These are phyloP conservation scores for Trametes versicolor DNA, from an alignment of 1,284 basidiomycete species.

Conservation along the genomic window DNA sequence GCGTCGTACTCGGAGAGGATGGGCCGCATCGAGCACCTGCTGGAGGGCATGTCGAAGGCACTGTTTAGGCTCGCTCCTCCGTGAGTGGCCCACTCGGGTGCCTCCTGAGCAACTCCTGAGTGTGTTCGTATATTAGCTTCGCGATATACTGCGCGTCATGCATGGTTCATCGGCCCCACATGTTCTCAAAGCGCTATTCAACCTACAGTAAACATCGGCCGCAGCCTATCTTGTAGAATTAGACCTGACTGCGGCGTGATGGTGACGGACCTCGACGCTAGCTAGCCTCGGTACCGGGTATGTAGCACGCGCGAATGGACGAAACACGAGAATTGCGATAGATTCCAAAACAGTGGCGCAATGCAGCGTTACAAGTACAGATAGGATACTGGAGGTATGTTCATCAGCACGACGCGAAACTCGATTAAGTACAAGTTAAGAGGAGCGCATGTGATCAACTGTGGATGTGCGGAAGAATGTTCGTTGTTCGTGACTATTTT, in stretches of 20 bases:
- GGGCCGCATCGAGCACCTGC: slow-evolving; percentile 1
- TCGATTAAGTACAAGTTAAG: background rate
- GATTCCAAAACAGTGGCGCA: background rate
- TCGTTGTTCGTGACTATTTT: background rate
- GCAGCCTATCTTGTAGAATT: too few relatives aligned
- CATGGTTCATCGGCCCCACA: too few relatives aligned
- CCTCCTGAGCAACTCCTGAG: too few relatives aligned
- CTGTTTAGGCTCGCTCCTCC: background rate
- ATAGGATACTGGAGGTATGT: slow-evolving; percentile 6
- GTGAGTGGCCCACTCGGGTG: too few relatives aligned
- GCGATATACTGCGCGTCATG: too few relatives aligned
- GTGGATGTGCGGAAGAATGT: background rate
- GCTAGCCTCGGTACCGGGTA: too few relatives aligned
- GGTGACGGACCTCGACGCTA: too few relatives aligned
- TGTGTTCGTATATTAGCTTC: too few relatives aligned
- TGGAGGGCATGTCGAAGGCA: background rate
- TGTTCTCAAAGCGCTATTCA: too few relatives aligned
- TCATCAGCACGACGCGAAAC: background rate
- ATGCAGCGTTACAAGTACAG: slow-evolving; percentile 6
- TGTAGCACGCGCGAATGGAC: too few relatives aligned
- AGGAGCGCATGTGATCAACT: background rate
- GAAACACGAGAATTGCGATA: background rate
- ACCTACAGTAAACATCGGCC: too few relatives aligned
- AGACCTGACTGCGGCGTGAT: too few relatives aligned
- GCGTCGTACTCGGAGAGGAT: slow-evolving; percentile 12